Conservation (phyloP, 371 early-diverging fungal genomes). For the Basidiobolus meristosporus region DNA sequence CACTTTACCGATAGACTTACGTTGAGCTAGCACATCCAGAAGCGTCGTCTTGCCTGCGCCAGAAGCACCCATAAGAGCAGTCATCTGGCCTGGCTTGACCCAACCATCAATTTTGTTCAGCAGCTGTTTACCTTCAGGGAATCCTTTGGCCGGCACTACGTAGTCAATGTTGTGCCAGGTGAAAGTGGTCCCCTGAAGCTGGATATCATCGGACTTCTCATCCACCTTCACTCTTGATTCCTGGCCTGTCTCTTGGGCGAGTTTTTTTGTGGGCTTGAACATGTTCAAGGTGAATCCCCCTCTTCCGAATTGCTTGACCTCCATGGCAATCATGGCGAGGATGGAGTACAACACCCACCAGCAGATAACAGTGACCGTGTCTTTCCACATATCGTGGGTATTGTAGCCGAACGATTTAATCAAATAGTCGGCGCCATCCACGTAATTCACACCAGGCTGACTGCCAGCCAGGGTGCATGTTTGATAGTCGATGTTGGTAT, state of each 20-base stretch:
- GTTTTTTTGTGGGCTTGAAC: constrained; percentile 9
- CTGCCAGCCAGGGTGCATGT: constrained; percentile 29
- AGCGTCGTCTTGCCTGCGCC: constrained; percentile 53
- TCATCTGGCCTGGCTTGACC: constrained; percentile 8
- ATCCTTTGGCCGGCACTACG: constrained; percentile 10
- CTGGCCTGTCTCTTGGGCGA: too few species aligned
- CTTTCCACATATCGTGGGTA: constrained; percentile 26
- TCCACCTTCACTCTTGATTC: too few species aligned
- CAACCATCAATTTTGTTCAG: constrained; percentile 14
- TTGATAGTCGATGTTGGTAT: constrained; percentile 19
- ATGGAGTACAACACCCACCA: constrained; percentile 28
- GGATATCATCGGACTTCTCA: too few species aligned
- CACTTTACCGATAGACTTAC: constrained; percentile 31
- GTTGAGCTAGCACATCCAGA: constrained; percentile 57
- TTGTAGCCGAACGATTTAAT: constrained; percentile 14
- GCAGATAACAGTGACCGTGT: constrained; percentile 27
- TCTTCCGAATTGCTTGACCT: constrained; percentile 23
- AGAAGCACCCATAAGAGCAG: constrained; percentile 35
- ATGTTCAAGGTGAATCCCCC: constrained; percentile 31
- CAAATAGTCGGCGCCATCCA: constrained; percentile 28
- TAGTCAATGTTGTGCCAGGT: constrained; percentile 17
- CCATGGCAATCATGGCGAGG: constrained; percentile 25
- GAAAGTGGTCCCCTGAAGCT: constrained; percentile 12
- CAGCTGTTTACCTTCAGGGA: constrained; percentile 12
- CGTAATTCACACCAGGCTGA: constrained; percentile 15